These are phyloP conservation scores for Luvunga scandens DNA, from an alignment of 345 rosid species.

Conservation along the genomic window DNA sequence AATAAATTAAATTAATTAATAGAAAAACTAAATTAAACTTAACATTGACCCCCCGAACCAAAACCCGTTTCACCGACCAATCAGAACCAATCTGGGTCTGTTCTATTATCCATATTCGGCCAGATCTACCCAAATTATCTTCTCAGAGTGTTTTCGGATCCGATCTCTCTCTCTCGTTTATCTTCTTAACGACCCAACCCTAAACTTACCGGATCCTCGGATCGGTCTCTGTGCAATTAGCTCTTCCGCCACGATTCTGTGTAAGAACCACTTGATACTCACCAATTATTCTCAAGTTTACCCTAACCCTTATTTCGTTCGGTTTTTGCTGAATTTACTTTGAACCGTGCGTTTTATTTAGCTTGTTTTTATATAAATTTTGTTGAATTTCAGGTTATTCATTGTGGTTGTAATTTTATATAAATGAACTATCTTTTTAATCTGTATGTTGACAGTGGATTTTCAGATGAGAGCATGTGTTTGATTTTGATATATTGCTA, in stretches of 20 bases:
- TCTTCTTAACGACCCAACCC: slow-evolving; percentile 23
- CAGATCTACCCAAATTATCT: slow-evolving; percentile 33
- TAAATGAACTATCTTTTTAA: background rate
- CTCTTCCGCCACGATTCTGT: slow-evolving; percentile 11
- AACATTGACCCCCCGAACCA: slow-evolving; percentile 10
- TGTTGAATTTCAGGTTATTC: background rate
- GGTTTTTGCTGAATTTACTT: background rate
- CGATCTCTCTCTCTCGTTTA: background rate
- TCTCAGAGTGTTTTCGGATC: slow-evolving; percentile 1
- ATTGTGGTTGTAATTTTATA: background rate
- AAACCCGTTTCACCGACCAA: slow-evolving; percentile 9
- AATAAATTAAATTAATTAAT: background rate
- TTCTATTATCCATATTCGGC: slow-evolving; percentile 22
- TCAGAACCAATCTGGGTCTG: slow-evolving; percentile 7
- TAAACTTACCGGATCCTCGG: slow-evolving; percentile 59
- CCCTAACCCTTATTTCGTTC: background rate
- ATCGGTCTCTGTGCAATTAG: slow-evolving; percentile 35
- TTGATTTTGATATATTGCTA: background rate
- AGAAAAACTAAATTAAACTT: background rate
- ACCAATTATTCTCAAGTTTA: background rate
- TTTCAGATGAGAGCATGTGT: background rate
- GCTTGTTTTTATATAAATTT: background rate
- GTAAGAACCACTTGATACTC: slow-evolving; percentile 17
- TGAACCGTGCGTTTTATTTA: background rate
- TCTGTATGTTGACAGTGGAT: background rate